Evolutionary conservation across 2,329 filamentous ascomycete genomes (phyloP), one percentile per base, ranked within the genome.

Genomic region (Byssothecium circinans): DNA sequence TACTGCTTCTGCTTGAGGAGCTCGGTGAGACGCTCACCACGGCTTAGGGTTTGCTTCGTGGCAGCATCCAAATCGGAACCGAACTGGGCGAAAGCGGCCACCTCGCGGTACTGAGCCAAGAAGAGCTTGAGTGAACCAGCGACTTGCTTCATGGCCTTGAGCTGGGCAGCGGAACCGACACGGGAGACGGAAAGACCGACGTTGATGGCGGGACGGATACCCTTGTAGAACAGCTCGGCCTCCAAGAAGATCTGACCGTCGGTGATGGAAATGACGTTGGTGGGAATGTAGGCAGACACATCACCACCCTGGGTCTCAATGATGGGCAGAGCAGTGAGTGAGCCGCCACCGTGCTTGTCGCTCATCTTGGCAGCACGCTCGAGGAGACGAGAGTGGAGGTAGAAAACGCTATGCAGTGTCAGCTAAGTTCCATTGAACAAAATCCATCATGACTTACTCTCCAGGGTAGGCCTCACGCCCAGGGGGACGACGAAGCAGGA

Each of bases 61-160:
- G 94, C 85, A 68, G 94, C 94, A 81, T 99, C 94, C 66, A 99
- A 83, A 84, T 99, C 94, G 74, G 94, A 99, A 87, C 94, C 94
- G 85, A 99, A 99, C 81, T 99, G 94, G 69, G 94, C 92, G 80
- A 99, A 99, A 68, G 94, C 94, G 71, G 94, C 94, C 58, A 99
- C 94, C 80, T 99, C 94, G 94, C 94, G 94, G 86, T 99, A 99
- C 83, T 99, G 94, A 70, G 94, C 94, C 88, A 99, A 89, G 91
- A 97, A 99, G 69, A 99, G 91, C 87, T 99, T 99, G 74, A 99
- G 84, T 66, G 92, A 97, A 85, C 94, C 94, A 72, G 94, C 94
- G 69, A 99, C 94, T 84, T 99, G 94, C 87, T 99, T 99, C 94
- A 99, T 99, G 81, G 94, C 91, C 89, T 97, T 99, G 78, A 97